Conservation (phyloP, 352 stramenopile species). For the Globisporangium rhizosaccharum region DNA sequence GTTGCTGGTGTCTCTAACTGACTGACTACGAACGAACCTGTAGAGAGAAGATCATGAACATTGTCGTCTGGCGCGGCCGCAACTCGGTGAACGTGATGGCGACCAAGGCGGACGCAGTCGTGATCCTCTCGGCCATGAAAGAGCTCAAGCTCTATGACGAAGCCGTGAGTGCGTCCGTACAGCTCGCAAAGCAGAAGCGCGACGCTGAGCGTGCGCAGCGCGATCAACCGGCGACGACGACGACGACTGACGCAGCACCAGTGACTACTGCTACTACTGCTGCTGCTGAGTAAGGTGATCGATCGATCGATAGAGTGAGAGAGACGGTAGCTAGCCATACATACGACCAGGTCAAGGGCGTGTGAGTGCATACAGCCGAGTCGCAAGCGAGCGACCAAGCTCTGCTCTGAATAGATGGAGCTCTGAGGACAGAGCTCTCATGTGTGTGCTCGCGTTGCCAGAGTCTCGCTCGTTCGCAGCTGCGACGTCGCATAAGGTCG, state of each 20-base stretch:
- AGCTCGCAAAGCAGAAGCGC: conserved; percentile 42
- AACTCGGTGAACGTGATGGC: conserved; percentile 87
- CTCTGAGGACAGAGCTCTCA: too few relatives aligned
- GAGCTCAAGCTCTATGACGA: conserved; percentile 72
- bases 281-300: conserved; percentile 2
- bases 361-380: too few relatives aligned
- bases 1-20: conserved; percentile 10
- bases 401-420: too few relatives aligned
- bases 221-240: conserved; percentile 10
- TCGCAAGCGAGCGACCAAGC: too few relatives aligned
- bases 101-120: conserved; percentile 70
- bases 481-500: too few relatives aligned
- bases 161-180: conserved; percentile 33
- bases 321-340: too few relatives aligned
- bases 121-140: conserved; percentile 80
- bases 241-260: not conserved
- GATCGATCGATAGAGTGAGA: not conserved
- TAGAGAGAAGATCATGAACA: conserved; percentile 78
- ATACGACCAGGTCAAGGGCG: too few relatives aligned
- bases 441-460: too few relatives aligned
- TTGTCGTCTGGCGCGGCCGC: conserved; percentile 80
- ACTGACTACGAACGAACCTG: not conserved
- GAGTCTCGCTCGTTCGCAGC: too few relatives aligned
- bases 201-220: conserved; percentile 37
- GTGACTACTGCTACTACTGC: not conserved